Base-by-base conservation (phyloP, 2,329 filamentous ascomycete genomes). In the Drechslera avenae region DNA sequence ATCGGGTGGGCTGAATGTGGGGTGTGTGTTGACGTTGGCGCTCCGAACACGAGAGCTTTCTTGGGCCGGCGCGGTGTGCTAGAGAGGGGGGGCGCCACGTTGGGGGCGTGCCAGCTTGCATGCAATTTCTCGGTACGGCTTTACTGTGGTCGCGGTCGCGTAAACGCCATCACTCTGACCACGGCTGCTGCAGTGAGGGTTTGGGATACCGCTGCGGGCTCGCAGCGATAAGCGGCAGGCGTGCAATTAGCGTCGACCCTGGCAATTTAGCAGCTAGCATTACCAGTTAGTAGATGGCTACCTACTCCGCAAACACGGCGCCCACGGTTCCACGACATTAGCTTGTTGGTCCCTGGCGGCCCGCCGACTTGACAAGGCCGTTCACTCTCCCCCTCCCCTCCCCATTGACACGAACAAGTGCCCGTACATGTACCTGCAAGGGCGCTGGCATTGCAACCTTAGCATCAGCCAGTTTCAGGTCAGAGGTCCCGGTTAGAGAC, bases 201-300 rank as follows among this genome's bases (percentile, higher is more conserved):
- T 39, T 37, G 18, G 49, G 47, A 50, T 26, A 39, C 35, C 34
- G 47, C 46, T 16, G 34, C 40, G 19, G 34, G 39, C 34, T 3
- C 34, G 39, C 46, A 45, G 34, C 40, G 26, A 46, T 46, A 35
- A 43, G 28, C 41, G 14, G 39, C 14, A n/a, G 35, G 47, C 28
- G 33, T 26, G 48, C 50, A 52, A 41, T 48, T 52, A 52, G 50
- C 50, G 46, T 36, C 45, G 45, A 52, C 50, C 50, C 50, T 52
- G 45, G 40, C 44, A 52, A 48, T 49, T 52, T 44, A 39, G 45
- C 45, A 26, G 28, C 28, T 28, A 19, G 17, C 21, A n/a, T n/a
- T n/a, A n/a, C n/a, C n/a, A n/a, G 9, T 23, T 23, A 23, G 21
- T 8, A 23, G 21, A 23, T 23, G 9, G 5, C 21, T 21, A 21